Evolutionary conservation across 805 yeast species (phyloP), one percentile per base, ranked within the genome.

Genomic region (Cyberlindnera lachancei): DNA sequence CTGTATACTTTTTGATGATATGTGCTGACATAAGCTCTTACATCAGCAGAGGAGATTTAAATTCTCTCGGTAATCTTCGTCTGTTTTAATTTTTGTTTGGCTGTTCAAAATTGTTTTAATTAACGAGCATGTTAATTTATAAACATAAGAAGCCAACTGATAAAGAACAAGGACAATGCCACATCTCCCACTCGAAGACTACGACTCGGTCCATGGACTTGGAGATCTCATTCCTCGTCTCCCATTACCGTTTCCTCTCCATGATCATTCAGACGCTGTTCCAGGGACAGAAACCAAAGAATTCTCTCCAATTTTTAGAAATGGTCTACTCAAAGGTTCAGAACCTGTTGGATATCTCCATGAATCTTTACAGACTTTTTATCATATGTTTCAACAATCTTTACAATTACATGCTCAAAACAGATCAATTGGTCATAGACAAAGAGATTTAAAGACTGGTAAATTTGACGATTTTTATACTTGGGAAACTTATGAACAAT

Each of bases 301-400:
- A 6, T 69, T 53, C 50, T 70, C 81, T 18, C 64, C 71, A 2
- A 50, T 70, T 7, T 79, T 64, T 48, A 57, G 85, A 34, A 73
- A 64, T 43, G 51, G 53, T 10, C 43, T 55, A 11, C 41, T 59
- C 6, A 36, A 38, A 12, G 47, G 37, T 4, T 59, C 55, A 17
- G 43, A 46, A 11, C 46, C 57, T 13, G 55, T 69, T 15, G 54
- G 58, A 11, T 39, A 56, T 27, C 35, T 71, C n/a, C 68, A 69
- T 38, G 66, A 70, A 1, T 46, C 57, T 1, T 51, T 75, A 33
- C 45, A 50, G 35, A 74, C 79, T 0, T 58, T 63, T 27, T 58
- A 62, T 44, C 63, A 60, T 15, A 50, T 69, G 31, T 72, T 74
- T 51, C 56, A 60, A 36, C 58, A 61, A 32, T 46, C 73, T 1